phyloP scores from a whole-genome alignment of 2,329 filamentous ascomycete species.

The Pseudocercospora cruenta region DNA sequence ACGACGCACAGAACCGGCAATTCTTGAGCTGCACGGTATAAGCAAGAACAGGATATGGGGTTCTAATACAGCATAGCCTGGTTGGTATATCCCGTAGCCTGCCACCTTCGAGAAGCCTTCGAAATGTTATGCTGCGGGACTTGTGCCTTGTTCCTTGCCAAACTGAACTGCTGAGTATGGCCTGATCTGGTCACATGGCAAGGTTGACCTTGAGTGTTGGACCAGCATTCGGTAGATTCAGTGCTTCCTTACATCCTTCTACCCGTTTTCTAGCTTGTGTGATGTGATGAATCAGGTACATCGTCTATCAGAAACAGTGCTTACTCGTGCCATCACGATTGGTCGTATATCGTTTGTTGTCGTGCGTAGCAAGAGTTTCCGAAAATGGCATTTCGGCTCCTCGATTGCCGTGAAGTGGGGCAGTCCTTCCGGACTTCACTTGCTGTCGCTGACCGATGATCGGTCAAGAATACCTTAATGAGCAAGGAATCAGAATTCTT shows the following conservation, averaged over 20 bases:
- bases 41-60: too few relatives aligned
- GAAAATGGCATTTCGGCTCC: background rate
- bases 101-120: background rate
- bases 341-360: background rate
- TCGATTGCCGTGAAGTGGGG: background rate
- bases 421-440: background rate
- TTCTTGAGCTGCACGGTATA: background rate
- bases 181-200: background rate
- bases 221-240: background rate
- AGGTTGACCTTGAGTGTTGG: background rate
- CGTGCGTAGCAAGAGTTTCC: background rate
- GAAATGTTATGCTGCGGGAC: background rate
- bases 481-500: background rate
- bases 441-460: background rate
- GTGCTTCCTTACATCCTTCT: conserved; percentile 3
- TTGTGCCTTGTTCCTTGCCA: too few relatives aligned
- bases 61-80: background rate
- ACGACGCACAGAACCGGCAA: background rate
- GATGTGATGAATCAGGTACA: background rate
- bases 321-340: background rate
- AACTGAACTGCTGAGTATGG: background rate
- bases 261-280: conserved; percentile 4
- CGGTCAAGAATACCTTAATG: background rate
- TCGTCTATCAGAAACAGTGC: background rate
- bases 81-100: background rate